Percentiles rank a stretch among this genome's conserved stretches.
Evolutionary conservation across 2,329 filamentous ascomycete genomes (phyloP).

Genomic region (Aureobasidium sp.): DNA sequence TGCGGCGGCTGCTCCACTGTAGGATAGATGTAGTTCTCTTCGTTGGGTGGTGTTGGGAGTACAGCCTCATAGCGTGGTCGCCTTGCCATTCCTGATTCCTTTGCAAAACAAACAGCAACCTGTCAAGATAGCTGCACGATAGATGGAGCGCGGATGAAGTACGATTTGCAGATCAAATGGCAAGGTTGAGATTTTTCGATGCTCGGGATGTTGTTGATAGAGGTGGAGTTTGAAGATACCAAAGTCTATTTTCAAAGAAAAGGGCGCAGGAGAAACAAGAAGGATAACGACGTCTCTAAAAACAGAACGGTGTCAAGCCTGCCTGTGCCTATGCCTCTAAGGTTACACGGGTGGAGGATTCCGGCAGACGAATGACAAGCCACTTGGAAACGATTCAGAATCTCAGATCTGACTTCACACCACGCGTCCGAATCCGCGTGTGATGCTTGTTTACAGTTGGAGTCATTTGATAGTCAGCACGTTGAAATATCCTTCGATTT

Average conservation of each 20-base stretch:
- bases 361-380: background rate
- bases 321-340: background rate
- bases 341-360: conserved; percentile 13
- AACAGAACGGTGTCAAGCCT: background rate
- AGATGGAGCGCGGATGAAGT: background rate
- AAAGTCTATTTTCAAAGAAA: background rate
- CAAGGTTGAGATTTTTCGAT: background rate
- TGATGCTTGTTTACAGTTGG: background rate
- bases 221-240: background rate
- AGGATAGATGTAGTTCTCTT: background rate
- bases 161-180: too few relatives aligned
- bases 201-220: background rate
- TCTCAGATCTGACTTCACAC: background rate
- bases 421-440: background rate
- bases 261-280: background rate
- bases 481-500: background rate
- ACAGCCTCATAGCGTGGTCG: background rate
- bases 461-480: background rate
- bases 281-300: background rate
- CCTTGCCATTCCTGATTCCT: background rate
- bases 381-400: background rate
- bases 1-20: background rate
- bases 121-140: background rate
- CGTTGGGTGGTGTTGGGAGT: conserved; percentile 1
- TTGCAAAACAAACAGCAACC: too few relatives aligned